These are phyloP conservation scores for Ophiocordyceps camponoti-floridani DNA, from an alignment of 2,329 filamentous ascomycete genomes.

Conservation along the genomic window DNA sequence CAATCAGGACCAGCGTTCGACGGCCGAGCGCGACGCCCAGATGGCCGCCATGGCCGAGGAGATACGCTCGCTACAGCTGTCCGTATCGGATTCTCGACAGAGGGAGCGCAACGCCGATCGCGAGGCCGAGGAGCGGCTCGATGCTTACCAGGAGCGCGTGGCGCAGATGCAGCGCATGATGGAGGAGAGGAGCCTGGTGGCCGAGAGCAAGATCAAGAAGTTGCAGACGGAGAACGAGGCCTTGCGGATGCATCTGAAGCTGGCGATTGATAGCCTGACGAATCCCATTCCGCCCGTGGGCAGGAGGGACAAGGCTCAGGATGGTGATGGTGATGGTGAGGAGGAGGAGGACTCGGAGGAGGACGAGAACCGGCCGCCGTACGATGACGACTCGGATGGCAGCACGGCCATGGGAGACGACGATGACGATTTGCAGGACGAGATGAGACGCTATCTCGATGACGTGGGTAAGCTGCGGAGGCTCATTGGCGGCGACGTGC, in stretches of 20 bases:
- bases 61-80: slow-evolving; percentile 72
- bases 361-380: no score
- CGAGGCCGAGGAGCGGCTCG: slow-evolving; percentile 65
- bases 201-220: slow-evolving; percentile 84
- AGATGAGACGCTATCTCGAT: slow-evolving; percentile 67
- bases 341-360: slow-evolving; percentile 8
- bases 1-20: slow-evolving; percentile 87
- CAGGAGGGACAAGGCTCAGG: slow-evolving; percentile 3
- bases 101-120: slow-evolving; percentile 56
- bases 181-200: slow-evolving; percentile 82
- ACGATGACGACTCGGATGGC: slow-evolving; percentile 28
- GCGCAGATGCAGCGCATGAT: slow-evolving; percentile 82
- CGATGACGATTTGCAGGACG: slow-evolving; percentile 55
- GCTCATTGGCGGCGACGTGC: slow-evolving; percentile 59
- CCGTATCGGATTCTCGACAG: slow-evolving; percentile 42
- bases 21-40: slow-evolving; percentile 85
- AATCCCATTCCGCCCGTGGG: slow-evolving; percentile 50
- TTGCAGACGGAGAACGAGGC: slow-evolving; percentile 84
- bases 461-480: slow-evolving; percentile 54
- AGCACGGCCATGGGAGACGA: slow-evolving; percentile 24
- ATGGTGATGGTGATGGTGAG: slow-evolving; percentile 14
- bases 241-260: slow-evolving; percentile 67
- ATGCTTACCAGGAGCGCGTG: slow-evolving; percentile 89
- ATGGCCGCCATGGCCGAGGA: slow-evolving; percentile 91
- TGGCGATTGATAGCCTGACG: slow-evolving; percentile 71